Base-by-base conservation (phyloP, 2,329 filamentous ascomycete species). In the Penicillium verrucosum region DNA sequence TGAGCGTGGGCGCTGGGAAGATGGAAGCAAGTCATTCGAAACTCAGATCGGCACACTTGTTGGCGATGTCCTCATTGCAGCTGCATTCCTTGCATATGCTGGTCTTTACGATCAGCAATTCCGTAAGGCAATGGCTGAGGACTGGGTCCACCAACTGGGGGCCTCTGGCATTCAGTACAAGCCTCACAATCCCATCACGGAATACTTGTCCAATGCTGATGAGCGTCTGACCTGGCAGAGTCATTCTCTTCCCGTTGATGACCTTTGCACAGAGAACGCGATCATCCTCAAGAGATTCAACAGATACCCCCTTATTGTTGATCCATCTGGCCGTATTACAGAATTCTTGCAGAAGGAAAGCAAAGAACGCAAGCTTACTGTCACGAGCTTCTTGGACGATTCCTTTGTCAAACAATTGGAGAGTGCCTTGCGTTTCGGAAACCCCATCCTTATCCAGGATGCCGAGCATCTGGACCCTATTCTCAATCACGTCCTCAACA, bases 251-350 rank as follows among this genome's bases (percentile, higher is more conserved):
- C 94, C 95, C 2, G 93, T 97, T 5, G 94, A 99, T 72, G 94
- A 99, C 70, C 84, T 99, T 40, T 99, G 94, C 81, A 99, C 94
- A 0, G 94, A 99, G 76, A 99, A 99, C 70, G 94, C 95, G 43
- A 97, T 99, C 69, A 89, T 99, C 64, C 84, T 99, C 59, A 92
- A 97, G 80, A 88, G 94, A 57, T 99, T 97, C 86, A 99, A 99
- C 79, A 86, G 94, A 62, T 99, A 99, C 74, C 94, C 95, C 43
- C 84, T 99, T 59, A 97, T 99, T 74, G 96, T 99, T 72, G 94
- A 99, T 74, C 95, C 95, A 1, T 97, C 94, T 14, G 94, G 94
- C 41, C 86, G 94, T 63, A 91, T 93, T 23, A 94, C 91, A 0
- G 94, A 99, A 68, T 99, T 97, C 80, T 74, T 99, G 69, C 90